Evolutionary conservation across 768 basidiomycete genomes (phyloP).

Genomic region (Crassisporium funariophilum): DNA sequence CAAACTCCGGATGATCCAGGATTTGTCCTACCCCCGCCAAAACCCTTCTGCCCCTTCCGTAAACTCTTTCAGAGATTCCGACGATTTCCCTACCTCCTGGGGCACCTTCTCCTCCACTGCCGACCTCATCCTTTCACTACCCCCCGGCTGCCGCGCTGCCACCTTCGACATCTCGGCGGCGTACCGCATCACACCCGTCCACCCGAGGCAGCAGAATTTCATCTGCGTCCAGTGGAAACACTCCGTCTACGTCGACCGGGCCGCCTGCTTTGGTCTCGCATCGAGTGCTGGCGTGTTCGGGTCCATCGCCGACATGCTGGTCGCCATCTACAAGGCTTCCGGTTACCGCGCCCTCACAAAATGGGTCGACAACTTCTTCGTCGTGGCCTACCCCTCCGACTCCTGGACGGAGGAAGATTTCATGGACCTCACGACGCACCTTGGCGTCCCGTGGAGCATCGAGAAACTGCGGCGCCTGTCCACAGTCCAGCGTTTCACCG

Average conservation of each 20-base stretch:
- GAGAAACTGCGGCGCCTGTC: conserved; percentile 9
- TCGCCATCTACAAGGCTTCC: conserved; percentile 23
- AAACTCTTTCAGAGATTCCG: conserved; percentile 30
- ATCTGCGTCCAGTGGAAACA: no score
- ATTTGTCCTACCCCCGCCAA: conserved; percentile 29
- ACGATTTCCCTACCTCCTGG: conserved; percentile 39
- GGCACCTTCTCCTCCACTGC: conserved; percentile 36
- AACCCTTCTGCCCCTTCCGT: conserved; percentile 28
- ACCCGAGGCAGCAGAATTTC: no score
- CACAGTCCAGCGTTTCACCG: conserved; percentile 10
- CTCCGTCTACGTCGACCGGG: conserved; percentile 38
- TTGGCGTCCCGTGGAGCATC: conserved; percentile 18
- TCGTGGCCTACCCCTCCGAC: conserved; percentile 14
- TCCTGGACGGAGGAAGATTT: conserved; percentile 22
- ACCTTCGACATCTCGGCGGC: no score
- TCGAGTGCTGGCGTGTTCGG: conserved; percentile 35
- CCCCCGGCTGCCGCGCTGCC: no score
- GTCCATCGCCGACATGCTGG: conserved; percentile 31
- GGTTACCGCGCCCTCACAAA: conserved; percentile 7
- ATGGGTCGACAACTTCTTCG: conserved; percentile 35
- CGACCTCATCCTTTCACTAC: no score
- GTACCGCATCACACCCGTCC: no score
- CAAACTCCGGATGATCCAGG: conserved; percentile 33
- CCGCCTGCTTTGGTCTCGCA: conserved; percentile 30
- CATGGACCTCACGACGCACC: conserved; percentile 1